Evolutionary conservation across 164 flowering plant species (phyloP), one percentile per base, ranked within the genome.

Genomic region (Vitis rupestris): DNA sequence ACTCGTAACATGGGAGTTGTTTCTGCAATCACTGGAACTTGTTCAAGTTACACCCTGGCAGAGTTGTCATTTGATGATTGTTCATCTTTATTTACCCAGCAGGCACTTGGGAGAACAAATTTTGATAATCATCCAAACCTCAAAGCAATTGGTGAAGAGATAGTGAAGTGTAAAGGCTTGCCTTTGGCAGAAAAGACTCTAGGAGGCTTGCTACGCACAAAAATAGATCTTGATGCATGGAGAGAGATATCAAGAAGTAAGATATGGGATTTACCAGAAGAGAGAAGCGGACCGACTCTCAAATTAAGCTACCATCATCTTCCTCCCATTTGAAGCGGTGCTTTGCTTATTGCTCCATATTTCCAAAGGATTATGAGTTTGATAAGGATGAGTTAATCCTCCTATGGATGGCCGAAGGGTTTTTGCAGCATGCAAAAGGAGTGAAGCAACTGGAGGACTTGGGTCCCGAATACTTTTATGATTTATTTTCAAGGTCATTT

Each of bases 391-490:
- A 2, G 17, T 8, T 70, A 12, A 12, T 70, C 2, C 23, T 13
- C 1, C 50, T 59, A 3, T 70, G 72, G 72, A 70, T 61, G 51
- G 66, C 72, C 16, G 11, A 59, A 50, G 71, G 63, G 7, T 50
- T 70, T 6, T 6, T 63, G 10, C 47, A 37, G 9, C 8, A 37
- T 13, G 27, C 27, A 1, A 4, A 23, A 0, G n/a, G n/a, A 65
- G 16, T 9, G 11, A 37, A 68, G 27, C 2, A 11, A 9, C 10
- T 68, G 27, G 64, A 59, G 29, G 64, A 59, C 14, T 12, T 61
- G 15, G 72, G 67, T 14, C 2, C 62, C 2, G 17, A 16, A 1
- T 52, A 61, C 10, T 61, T 70, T 13, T n/a, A 50, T 4, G 60
- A 48, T 1, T 17, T 70, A 9, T 16, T 10, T 3, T 23, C 54